phyloP scores from a whole-genome alignment of 495 filamentous ascomycete species.

The Pyrenopolyporus hunteri region DNA sequence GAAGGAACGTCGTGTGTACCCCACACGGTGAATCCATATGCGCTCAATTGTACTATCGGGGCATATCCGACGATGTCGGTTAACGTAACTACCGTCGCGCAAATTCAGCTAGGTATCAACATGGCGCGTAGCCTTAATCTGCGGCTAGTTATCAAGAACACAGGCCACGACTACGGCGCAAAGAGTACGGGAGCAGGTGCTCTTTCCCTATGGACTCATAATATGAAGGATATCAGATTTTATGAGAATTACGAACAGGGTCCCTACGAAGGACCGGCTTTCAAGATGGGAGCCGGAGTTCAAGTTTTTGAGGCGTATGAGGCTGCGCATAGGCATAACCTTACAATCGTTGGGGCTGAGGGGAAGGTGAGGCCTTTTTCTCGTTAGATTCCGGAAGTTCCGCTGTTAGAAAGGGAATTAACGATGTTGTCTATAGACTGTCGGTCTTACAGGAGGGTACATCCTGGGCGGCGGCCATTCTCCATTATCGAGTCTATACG shows the following conservation, averaged over 20 bases:
- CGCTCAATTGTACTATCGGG: constrained; percentile 60
- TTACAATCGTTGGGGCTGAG: constrained; percentile 57
- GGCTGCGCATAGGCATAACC: constrained; percentile 46
- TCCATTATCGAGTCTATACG: constrained; percentile 49
- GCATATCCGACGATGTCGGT: constrained; percentile 66
- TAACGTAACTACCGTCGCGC: constrained; percentile 57
- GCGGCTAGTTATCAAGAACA: constrained; percentile 71
- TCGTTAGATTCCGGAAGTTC: neutral
- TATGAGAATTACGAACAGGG: constrained; percentile 49
- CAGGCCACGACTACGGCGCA: constrained; percentile 68
- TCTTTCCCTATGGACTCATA: constrained; percentile 68
- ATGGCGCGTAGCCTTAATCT: constrained; percentile 65
- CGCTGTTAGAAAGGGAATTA: neutral
- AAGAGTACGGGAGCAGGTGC: constrained; percentile 55
- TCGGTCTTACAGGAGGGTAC: constrained; percentile 60
- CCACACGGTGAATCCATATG: constrained; percentile 51
- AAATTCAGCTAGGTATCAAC: constrained; percentile 67
- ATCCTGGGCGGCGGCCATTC: constrained; percentile 61
- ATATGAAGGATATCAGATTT: constrained; percentile 58
- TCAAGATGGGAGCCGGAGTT: constrained; percentile 58
- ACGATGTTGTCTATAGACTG: constrained; percentile 42
- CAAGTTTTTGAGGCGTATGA: constrained; percentile 54
- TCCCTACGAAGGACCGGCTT: constrained; percentile 52
- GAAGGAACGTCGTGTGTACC: constrained; percentile 51
- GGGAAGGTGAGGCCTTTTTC: constrained; percentile 39